Conservation (phyloP, 2,329 filamentous ascomycete species). For the Mariannaea sp. region DNA sequence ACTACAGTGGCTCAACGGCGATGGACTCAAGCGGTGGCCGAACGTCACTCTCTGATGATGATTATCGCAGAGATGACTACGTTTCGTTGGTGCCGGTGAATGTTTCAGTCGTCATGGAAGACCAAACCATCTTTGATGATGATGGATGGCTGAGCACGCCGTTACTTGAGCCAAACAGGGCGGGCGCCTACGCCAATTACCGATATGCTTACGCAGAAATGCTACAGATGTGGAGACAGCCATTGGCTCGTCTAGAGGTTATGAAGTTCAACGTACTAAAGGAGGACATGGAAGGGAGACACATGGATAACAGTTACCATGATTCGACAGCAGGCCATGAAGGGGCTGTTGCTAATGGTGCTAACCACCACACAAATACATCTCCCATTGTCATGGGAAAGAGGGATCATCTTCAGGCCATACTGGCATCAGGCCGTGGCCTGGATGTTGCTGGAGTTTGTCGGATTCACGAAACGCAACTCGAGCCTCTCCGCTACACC, state of each 20-base stretch:
- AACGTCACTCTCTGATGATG: conserved; percentile 61
- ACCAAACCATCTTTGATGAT: conserved; percentile 70
- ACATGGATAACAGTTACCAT: conserved; percentile 41
- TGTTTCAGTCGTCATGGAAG: conserved; percentile 60
- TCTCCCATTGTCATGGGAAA: conserved; percentile 62
- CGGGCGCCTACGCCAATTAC: conserved; percentile 60
- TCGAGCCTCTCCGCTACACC: conserved; percentile 61
- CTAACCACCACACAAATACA: conserved; percentile 46
- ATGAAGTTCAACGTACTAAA: conserved; percentile 71
- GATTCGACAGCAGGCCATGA: conserved; percentile 47
- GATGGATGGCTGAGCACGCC: conserved; percentile 67
- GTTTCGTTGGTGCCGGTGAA: conserved; percentile 55
- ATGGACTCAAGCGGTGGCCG: conserved; percentile 54
- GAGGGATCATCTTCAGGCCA: conserved; percentile 55
- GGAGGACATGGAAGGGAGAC: conserved; percentile 45
- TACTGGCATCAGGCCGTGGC: conserved; percentile 59
- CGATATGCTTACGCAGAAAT: conserved; percentile 71
- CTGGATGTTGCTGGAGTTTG: conserved; percentile 68
- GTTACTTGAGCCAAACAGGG: conserved; percentile 58
- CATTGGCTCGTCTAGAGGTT: conserved; percentile 66
- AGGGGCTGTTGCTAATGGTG: conserved; percentile 42
- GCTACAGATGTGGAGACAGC: conserved; percentile 68
- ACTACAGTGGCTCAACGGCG: conserved; percentile 54
- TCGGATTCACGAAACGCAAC: conserved; percentile 64
- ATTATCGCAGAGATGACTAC: conserved; percentile 52